Conservation (phyloP, 495 filamentous ascomycete species). For the Neurospora sp. region DNA sequence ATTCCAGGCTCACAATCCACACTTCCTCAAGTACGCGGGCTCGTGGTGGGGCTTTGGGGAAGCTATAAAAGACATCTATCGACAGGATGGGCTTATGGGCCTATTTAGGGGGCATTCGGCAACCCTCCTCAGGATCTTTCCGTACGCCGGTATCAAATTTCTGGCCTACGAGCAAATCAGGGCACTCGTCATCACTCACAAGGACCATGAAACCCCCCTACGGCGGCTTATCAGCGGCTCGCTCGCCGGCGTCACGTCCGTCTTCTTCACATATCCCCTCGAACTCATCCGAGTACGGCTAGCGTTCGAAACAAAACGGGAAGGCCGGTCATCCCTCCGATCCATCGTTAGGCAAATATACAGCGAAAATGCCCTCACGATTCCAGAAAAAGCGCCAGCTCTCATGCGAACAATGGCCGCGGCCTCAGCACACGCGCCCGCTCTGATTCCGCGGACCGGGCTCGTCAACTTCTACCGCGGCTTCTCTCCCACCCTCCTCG, state of each 20-base stretch:
- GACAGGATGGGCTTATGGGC: conserved; percentile 58
- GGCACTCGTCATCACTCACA: conserved; percentile 55
- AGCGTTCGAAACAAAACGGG: conserved; percentile 79
- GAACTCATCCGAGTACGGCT: conserved; percentile 88
- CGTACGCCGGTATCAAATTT: conserved; percentile 96
- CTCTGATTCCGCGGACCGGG: conserved; percentile 51
- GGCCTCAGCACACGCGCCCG: conserved; percentile 19
- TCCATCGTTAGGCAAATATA: conserved; percentile 79
- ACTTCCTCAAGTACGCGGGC: conserved; percentile 84
- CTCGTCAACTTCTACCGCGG: conserved; percentile 90
- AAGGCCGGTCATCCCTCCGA: conserved; percentile 52
- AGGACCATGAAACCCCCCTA: conserved; percentile 66
- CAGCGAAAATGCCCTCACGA: conserved; percentile 43
- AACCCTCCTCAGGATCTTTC: conserved; percentile 89
- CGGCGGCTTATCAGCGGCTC: conserved; percentile 71
- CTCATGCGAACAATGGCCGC: conserved; percentile 9
- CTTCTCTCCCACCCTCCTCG: conserved; percentile 77
- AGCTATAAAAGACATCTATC: conserved; percentile 78
- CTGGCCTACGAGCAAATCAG: conserved; percentile 95
- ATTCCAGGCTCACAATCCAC: conserved; percentile 90
- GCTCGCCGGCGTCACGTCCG: conserved; percentile 76
- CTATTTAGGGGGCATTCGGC: conserved; percentile 91
- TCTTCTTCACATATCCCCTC: conserved; percentile 91
- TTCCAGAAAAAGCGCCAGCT: conserved; percentile 11
- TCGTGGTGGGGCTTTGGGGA: conserved; percentile 69